Base-by-base conservation (phyloP, 2,329 filamentous ascomycete species). In the Fusarium cicatricum region DNA sequence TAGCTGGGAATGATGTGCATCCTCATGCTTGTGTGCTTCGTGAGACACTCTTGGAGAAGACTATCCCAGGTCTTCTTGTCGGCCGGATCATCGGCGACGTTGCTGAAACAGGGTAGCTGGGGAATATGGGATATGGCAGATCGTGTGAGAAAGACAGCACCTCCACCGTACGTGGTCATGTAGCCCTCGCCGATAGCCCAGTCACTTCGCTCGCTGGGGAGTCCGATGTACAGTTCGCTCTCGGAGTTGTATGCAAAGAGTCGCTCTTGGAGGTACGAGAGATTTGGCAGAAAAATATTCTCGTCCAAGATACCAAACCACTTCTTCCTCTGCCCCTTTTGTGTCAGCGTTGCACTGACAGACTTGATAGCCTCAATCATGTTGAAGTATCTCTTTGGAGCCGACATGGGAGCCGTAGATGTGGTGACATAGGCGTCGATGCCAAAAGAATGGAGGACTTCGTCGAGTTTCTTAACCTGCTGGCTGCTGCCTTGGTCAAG, bases 231-330 rank as follows among this genome's bases (percentile, higher is more conserved):
- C 12, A 77, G 53, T 40, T 74, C 68, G 7, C 71, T 55, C 8
- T 57, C 61, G 1, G 71, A 55, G 40, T 75, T 70, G 50, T 75
- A 76, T 1, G 64, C 48, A n/a, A 67, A 68, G 3, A 82, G 71
- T 6, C 71, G 72, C 21, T 71, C 62, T 4, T 78, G 65, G 9
- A 82, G 73, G 36, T 72, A 69, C 1, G 70, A 66, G 28, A 80
- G 62, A 32, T 75, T 76, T 1, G 79, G 78, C 40, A 82, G 73
- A 62, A 82, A 82, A 42, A 80, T 69, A 48, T 77, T 74, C 58
- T 81, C 78, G 28, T 82, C 80, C 2, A 82, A 60, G 1, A 82
- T 68, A 1, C 73, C 78, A 32, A 76, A 75, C 70, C 77, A 80
- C 37, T 66, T 70, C 70, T 78, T 79, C 38, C 65, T 58, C 16